phyloP scores from a whole-genome alignment of 129 eudicot species.

The Cynara cardunculus region DNA sequence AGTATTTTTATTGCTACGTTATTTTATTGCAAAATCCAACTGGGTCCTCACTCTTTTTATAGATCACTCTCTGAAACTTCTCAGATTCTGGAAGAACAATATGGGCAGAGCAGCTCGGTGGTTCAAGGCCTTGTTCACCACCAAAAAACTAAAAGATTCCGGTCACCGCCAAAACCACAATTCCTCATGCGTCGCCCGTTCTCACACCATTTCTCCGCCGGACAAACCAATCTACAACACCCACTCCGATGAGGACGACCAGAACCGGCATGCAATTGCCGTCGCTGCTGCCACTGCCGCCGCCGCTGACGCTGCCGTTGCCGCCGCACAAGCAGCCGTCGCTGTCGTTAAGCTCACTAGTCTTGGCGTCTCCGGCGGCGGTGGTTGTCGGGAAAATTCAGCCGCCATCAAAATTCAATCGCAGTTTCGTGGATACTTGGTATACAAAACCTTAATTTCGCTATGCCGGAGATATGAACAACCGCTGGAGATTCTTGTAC shows the following conservation, averaged over 20 bases:
- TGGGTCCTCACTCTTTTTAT: constrained; percentile 21
- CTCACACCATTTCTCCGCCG: constrained; percentile 20
- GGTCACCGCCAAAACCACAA: constrained; percentile 30
- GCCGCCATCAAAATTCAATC: constrained; percentile 78
- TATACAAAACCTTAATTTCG: constrained; percentile 13
- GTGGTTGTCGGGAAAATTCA: constrained; percentile 43
- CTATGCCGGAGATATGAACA: background rate
- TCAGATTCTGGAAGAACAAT: constrained; percentile 31
- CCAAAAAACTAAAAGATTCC: constrained; percentile 31
- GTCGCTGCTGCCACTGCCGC: constrained; percentile 91
- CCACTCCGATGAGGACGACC: constrained; percentile 37
- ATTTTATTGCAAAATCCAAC: constrained; percentile 16
- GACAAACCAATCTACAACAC: constrained; percentile 22
- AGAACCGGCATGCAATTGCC: constrained; percentile 58
- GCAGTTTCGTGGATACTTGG: constrained; percentile 69
- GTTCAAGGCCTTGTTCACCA: constrained; percentile 54
- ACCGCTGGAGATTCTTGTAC: too few species aligned
- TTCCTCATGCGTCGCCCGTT: constrained; percentile 15
- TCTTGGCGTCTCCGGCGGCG: constrained; percentile 40
- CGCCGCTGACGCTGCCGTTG: constrained; percentile 82
- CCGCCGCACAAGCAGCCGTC: constrained; percentile 75
- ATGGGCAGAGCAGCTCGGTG: constrained; percentile 80
- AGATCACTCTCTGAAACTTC: constrained; percentile 7
- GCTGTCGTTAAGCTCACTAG: constrained; percentile 69
- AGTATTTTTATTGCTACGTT: background rate